Percentiles rank a stretch among this genome's conserved stretches.
Conservation (phyloP, 331 rosid genomes). For the Phaseolus coccineus region DNA sequence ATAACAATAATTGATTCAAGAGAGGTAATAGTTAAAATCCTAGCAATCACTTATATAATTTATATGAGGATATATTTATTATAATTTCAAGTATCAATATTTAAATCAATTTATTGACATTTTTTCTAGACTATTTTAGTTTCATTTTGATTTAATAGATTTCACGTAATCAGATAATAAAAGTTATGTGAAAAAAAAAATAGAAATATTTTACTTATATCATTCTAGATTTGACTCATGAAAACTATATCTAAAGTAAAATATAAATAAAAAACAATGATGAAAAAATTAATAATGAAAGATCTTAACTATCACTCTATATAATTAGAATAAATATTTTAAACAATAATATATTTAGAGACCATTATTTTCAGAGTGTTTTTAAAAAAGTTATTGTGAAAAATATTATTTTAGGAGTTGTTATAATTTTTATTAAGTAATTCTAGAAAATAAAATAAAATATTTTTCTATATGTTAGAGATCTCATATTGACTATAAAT, state of each 20-base stretch:
- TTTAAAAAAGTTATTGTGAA: too few relatives aligned
- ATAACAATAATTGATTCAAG: not conserved
- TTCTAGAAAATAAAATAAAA: too few relatives aligned
- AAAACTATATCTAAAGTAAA: not conserved
- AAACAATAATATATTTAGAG: too few relatives aligned
- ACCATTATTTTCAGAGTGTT: too few relatives aligned
- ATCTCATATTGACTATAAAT: too few relatives aligned
- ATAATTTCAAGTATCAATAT: not conserved
- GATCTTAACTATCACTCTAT: not conserved
- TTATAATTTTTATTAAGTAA: too few relatives aligned
- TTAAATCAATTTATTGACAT: too few relatives aligned
- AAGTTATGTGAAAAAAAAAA: not conserved
- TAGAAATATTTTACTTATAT: not conserved
- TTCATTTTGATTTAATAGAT: not conserved
- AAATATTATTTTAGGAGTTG: too few relatives aligned
- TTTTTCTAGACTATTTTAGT: not conserved
- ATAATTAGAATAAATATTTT: too few relatives aligned
- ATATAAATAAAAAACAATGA: too few relatives aligned
- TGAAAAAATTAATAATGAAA: too few relatives aligned
- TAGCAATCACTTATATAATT: not conserved
- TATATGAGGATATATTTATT: not conserved
- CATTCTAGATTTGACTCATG: not conserved
- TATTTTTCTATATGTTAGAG: too few relatives aligned
- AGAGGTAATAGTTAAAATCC: not conserved
- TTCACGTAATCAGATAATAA: not conserved